These are phyloP conservation scores for Myriosclerotinia duriaeana DNA, from an alignment of 2,329 filamentous ascomycete genomes.

Conservation along the genomic window DNA sequence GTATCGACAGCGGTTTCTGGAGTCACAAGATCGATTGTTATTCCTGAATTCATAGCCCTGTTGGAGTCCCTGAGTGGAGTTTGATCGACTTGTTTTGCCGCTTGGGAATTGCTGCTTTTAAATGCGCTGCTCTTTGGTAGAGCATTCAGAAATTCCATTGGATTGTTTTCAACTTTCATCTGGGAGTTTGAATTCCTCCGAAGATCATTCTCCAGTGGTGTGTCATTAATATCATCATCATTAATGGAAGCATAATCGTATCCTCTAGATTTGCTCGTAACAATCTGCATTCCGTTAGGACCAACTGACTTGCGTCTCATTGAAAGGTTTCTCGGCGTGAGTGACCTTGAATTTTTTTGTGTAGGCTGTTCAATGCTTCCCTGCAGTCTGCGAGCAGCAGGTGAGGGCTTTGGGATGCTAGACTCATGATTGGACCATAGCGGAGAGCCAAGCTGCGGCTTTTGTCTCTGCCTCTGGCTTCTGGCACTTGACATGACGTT, in stretches of 20 bases:
- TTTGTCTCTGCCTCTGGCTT: not conserved
- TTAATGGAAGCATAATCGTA: slow-evolving; percentile 1
- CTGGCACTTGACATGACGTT: not conserved
- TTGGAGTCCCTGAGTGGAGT: not conserved
- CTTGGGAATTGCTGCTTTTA: not conserved
- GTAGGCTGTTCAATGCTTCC: not conserved
- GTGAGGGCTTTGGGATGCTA: not conserved
- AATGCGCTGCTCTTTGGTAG: slow-evolving; percentile 8
- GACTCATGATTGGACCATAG: not conserved
- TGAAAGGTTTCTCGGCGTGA: slow-evolving; percentile 8
- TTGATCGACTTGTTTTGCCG: not conserved
- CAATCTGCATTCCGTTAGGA: not conserved
- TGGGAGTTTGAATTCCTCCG: not conserved
- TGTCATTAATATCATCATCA: slow-evolving; percentile 1
- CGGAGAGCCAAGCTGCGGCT: slow-evolving; percentile 1
- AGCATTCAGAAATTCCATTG: not conserved
- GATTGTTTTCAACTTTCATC: not conserved
- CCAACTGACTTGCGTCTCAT: not conserved
- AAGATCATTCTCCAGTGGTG: not conserved
- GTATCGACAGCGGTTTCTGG: not conserved
- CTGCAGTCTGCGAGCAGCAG: not conserved
- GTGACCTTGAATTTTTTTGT: not conserved
- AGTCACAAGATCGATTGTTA: slow-evolving; percentile 9
- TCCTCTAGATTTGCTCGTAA: not conserved
- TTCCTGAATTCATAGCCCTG: not conserved